Evolutionary conservation across 768 basidiomycete genomes (phyloP).

Genomic region (Postia placenta): DNA sequence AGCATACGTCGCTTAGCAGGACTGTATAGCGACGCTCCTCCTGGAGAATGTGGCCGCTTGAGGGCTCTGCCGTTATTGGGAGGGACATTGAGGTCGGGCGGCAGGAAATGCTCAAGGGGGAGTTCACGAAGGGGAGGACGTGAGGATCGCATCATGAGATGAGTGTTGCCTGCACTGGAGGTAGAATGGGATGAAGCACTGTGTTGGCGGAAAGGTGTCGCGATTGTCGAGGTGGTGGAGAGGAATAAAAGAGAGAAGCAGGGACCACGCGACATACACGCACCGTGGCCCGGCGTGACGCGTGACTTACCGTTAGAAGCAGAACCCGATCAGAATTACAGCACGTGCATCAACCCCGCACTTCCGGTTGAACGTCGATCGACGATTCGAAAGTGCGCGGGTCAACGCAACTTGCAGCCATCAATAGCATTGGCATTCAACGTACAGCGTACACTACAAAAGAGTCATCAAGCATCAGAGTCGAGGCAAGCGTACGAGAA

Average conservation of each 20-base stretch:
- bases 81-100: slow-evolving; percentile 24
- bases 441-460: neutral
- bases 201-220: neutral
- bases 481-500: slow-evolving; percentile 5
- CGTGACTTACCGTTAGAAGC: neutral
- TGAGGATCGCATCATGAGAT: neutral
- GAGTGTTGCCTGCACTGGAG: neutral
- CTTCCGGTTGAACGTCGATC: neutral
- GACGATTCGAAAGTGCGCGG: neutral
- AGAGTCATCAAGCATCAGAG: neutral
- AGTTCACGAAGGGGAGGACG: slow-evolving; percentile 30
- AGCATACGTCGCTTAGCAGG: slow-evolving; percentile 68
- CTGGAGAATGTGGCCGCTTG: slow-evolving; percentile 64
- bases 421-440: neutral
- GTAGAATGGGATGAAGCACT: neutral
- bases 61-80: slow-evolving; percentile 23
- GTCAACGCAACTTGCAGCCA: neutral
- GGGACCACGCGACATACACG: neutral
- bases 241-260: neutral
- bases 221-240: neutral
- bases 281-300: neutral
- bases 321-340: neutral
- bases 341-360: slow-evolving; percentile 1
- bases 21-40: slow-evolving; percentile 39
- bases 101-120: slow-evolving; percentile 50